Evolutionary conservation across 768 basidiomycete genomes (phyloP), one percentile per base, ranked within the genome.

Genomic region (Lactifluus subvellereus): DNA sequence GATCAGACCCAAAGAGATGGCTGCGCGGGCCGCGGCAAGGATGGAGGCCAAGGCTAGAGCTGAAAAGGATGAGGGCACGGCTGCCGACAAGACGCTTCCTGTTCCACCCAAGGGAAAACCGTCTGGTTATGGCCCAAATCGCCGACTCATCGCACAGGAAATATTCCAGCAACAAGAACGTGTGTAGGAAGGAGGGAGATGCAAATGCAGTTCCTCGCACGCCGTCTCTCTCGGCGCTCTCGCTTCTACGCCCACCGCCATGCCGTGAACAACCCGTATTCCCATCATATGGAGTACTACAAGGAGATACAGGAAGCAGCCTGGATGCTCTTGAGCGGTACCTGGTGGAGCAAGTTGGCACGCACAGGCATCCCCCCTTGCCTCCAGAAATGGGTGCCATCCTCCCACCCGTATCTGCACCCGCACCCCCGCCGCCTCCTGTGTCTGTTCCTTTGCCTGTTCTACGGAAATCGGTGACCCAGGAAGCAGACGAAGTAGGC

Each of bases 291-390:
- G 47, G 54, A 10, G 54, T 47, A 6, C n/a, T 37, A 59, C 67
- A 4, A 51, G 60, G 54, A 10, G 54, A 49, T 4, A 53, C 64
- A 48, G 83, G 82, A 67, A 84, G 78, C 54, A 89, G 89, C 9
- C 74, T 92, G 3, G 89, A 92, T 66, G 89, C 85, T 3, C 74
- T 92, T 7, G 89, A 92, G 70, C 77, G 82, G 53, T 77, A 84
- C 56, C 74, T 92, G 4, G 73, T 88, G 0, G 84, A 82, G 0
- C 84, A 91, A 68, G 89, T 91, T 7, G 89, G 89, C 33, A 91
- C 89, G 20, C 78, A 84, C 54, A 78, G 74, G 69, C 64, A 71
- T 0, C 73, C 76, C 18, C 49, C 58, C 3, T 68, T 71, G 30
- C 61, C 67, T 47, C 74, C 76, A 0, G 76, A 79, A 45, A 75